Percentiles rank a stretch among this genome's conserved stretches.
Conservation (phyloP, 2,329 filamentous ascomycete genomes). For the Paecilomyces niveus region DNA sequence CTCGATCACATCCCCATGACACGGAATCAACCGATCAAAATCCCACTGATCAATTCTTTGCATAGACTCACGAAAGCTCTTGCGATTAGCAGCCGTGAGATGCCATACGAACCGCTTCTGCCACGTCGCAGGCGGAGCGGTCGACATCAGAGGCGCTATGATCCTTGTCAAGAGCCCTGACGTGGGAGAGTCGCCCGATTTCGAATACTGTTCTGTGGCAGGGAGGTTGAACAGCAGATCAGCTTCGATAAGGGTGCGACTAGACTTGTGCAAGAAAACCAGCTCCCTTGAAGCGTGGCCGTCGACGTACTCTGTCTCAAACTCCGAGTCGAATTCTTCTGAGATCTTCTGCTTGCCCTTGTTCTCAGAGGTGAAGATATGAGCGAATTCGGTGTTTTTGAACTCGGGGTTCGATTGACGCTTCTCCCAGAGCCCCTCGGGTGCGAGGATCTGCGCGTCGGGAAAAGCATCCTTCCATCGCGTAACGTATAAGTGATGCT, state of each 20-base stretch:
- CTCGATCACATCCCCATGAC: slow-evolving; percentile 87
- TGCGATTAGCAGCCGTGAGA: slow-evolving; percentile 52
- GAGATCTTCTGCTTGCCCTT: slow-evolving; percentile 51
- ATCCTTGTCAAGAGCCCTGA: slow-evolving; percentile 56
- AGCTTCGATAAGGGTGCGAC: slow-evolving; percentile 73
- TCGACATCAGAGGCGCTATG: slow-evolving; percentile 50
- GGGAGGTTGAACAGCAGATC: slow-evolving; percentile 92
- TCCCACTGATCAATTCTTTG: slow-evolving; percentile 69
- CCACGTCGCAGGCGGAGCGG: slow-evolving; percentile 56
- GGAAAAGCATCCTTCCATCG: slow-evolving; percentile 78
- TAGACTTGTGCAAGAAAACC: slow-evolving; percentile 76
- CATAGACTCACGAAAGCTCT: slow-evolving; percentile 63
- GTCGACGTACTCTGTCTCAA: slow-evolving; percentile 77
- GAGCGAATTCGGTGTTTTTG: slow-evolving; percentile 56
- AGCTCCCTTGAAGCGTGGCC: slow-evolving; percentile 78
- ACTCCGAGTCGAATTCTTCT: slow-evolving; percentile 77
- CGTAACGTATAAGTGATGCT: slow-evolving; percentile 91
- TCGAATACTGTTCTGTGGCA: slow-evolving; percentile 73
- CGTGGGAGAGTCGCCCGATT: slow-evolving; percentile 46
- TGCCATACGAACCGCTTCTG: slow-evolving; percentile 84
- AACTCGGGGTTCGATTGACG: slow-evolving; percentile 53
- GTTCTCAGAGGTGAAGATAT: slow-evolving; percentile 58
- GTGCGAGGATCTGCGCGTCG: slow-evolving; percentile 69
- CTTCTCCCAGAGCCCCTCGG: slow-evolving; percentile 78
- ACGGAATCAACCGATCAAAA: slow-evolving; percentile 78